Base-by-base conservation (phyloP, 805 yeast species). In the Danielozyma ontarioensis region DNA sequence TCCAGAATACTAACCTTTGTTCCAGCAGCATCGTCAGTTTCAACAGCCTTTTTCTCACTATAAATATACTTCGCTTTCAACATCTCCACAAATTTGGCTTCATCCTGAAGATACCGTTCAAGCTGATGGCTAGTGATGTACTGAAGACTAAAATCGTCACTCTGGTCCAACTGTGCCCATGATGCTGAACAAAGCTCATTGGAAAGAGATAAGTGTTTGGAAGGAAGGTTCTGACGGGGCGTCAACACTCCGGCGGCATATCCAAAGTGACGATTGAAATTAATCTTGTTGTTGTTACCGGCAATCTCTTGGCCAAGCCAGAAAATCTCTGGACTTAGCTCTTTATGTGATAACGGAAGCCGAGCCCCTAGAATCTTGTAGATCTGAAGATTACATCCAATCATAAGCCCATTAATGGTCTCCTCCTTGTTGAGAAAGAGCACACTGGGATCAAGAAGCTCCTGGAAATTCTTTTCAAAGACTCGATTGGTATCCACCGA, bases 241-340 rank as follows among this genome's bases (percentile, higher is more conserved):
- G 68, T 60, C 14, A 52, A 36, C 2, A 58, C 40, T 1, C 68
- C 68, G 2, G 53, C 51, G 5, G 53, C 49, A 5, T 51, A 55
- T 1, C 58, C 65, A 35, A 34, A 48, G 21, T 41, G 34, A 3
- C 15, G 25, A 34, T 58, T 58, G 41, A 62, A 58, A 27, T 51
- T 34, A n/a, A 54, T 42, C 25, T 25, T 25, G 1, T 35, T 36
- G 28, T 33, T 36, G 1, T 34, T 18, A 0, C 64, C 68, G 1
- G 63, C 45, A 4, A 59, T 35, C 29, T 56, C 60, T 35, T 55
- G 56, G 3, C 67, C 65, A 5, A 62, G 19, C 68, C 68, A 62
- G 15, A 62, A 31, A 19, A 44, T 42, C 18, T 62, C 68, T 4
- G 47, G 43, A 27, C 41, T 44, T 8, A 46, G 25, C 12, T 36